Conservation (phyloP, 345 rosid species). For the Toxicodendron radicans region DNA sequence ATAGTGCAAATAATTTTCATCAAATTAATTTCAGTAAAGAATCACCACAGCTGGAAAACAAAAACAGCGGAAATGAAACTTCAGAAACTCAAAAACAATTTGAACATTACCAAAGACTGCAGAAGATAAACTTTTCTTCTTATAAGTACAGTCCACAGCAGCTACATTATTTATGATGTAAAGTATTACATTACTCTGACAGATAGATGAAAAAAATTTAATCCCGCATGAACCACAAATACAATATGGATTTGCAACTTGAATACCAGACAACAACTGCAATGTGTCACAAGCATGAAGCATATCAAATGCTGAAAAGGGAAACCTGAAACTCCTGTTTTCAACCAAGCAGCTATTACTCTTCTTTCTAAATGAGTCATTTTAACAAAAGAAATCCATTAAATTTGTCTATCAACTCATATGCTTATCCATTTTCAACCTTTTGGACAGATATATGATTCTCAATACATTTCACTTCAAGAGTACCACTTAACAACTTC, state of each 20-base stretch:
- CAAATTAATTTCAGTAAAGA: not conserved
- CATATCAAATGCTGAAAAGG: not conserved
- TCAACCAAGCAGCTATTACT: not conserved
- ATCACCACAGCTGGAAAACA: not conserved
- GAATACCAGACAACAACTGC: not conserved
- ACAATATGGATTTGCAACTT: not conserved
- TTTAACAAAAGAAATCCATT: no score
- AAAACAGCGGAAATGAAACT: not conserved
- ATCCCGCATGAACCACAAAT: no score
- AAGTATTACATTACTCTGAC: no score
- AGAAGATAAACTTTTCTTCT: no score
- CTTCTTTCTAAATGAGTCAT: not conserved
- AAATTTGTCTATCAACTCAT: not conserved
- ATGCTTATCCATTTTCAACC: not conserved
- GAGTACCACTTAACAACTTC: not conserved
- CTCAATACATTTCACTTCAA: not conserved
- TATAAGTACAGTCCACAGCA: no score
- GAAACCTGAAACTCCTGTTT: not conserved
- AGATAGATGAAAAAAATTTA: no score
- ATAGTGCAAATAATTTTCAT: not conserved
- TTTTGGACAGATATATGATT: not conserved
- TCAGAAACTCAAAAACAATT: not conserved
- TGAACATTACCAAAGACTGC: not conserved
- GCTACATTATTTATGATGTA: no score
- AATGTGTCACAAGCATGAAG: not conserved